These are phyloP conservation scores for Pyrrhoderma noxium DNA, from an alignment of 1,284 basidiomycete species.

Conservation along the genomic window DNA sequence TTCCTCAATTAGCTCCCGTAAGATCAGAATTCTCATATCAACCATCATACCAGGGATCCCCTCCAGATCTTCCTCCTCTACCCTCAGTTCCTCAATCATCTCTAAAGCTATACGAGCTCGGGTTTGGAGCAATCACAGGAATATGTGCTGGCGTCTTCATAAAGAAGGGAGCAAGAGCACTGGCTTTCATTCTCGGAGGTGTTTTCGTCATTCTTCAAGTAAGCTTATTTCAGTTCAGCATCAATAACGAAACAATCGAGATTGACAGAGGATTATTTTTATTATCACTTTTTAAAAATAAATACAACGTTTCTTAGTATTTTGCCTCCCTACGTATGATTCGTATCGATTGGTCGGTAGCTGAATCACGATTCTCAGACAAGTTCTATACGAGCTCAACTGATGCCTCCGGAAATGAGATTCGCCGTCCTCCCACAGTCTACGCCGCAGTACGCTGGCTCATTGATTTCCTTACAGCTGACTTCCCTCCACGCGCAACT, in stretches of 20 bases:
- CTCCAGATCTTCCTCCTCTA: slow-evolving; percentile 17
- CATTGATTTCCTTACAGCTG: slow-evolving; percentile 82
- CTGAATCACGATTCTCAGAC: slow-evolving; percentile 33
- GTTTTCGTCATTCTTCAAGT: slow-evolving; percentile 86
- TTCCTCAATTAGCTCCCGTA: too few relatives aligned
- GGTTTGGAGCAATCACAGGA: slow-evolving; percentile 83
- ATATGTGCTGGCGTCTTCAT: slow-evolving; percentile 89
- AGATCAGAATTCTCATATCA: too few relatives aligned
- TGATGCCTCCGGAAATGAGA: slow-evolving; percentile 47
- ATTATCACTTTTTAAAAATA: neutral
- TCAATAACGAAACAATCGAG: too few relatives aligned
- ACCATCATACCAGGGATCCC: too few relatives aligned
- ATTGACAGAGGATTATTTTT: too few relatives aligned
- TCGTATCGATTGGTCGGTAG: slow-evolving; percentile 71
- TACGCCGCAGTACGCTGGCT: slow-evolving; percentile 64
- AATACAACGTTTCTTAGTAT: slow-evolving; percentile 45
- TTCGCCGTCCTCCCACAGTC: slow-evolving; percentile 51
- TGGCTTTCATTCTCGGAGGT: slow-evolving; percentile 82
- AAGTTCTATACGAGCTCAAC: slow-evolving; percentile 71
- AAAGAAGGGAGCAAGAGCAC: slow-evolving; percentile 83
- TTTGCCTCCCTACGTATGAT: slow-evolving; percentile 64
- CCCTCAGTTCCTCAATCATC: slow-evolving; percentile 60
- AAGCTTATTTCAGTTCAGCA: slow-evolving; percentile 21
- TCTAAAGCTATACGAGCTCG: slow-evolving; percentile 75
- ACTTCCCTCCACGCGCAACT: slow-evolving; percentile 82